Base-by-base conservation (phyloP, 345 rosid genomes). In the Alliaria petiolata region DNA sequence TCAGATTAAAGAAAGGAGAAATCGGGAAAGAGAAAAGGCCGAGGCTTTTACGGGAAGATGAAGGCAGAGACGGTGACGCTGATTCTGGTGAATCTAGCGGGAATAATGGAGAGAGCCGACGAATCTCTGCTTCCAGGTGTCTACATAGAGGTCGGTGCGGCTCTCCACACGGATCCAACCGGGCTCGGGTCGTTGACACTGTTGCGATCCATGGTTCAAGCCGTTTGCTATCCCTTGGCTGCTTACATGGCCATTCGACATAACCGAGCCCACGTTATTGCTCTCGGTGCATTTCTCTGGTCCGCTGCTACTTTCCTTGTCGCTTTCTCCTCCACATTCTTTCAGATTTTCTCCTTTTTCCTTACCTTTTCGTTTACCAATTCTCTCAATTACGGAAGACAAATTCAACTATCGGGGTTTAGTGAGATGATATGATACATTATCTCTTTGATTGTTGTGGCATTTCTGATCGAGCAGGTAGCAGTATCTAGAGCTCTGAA, bases 21-120 rank as follows among this genome's bases (percentile, higher is more conserved):
- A n/a, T n/a, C n/a, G n/a, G n/a, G n/a, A n/a, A 45, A 22, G 25
- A 22, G 25, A 22, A 22, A 22, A 22, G n/a, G n/a, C n/a, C n/a
- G n/a, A n/a, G n/a, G n/a, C n/a, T n/a, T n/a, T n/a, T 22, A 22
- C 1, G 15, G 1, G 44, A 55, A 31, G 25, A 86, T 90, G 96
- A 89, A 83, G 57, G 72, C 87, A 35, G 95, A 87, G 72, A 71
- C 82, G 62, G 16, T 87, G 77, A 91, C 92, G 43, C 71, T 91
- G 74, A 16, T 85, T 58, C 92, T 93, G 54, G 96, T 91, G 75
- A 89, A 93, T 76, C 79, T 93, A 7, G 97, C 96, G 2, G 89
- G 85, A 49, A 89, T 93, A 55, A 86, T 91, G 98, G 92, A 93
- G 81, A 80, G 91, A 76, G 95, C 98, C 4, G 98, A 93, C 55